A percentile compares a stretch with the other conserved stretches of the same genome.
These are phyloP conservation scores for Rosa multiflora DNA, from an alignment of 306 rosid genomes.

Conservation along the genomic window DNA sequence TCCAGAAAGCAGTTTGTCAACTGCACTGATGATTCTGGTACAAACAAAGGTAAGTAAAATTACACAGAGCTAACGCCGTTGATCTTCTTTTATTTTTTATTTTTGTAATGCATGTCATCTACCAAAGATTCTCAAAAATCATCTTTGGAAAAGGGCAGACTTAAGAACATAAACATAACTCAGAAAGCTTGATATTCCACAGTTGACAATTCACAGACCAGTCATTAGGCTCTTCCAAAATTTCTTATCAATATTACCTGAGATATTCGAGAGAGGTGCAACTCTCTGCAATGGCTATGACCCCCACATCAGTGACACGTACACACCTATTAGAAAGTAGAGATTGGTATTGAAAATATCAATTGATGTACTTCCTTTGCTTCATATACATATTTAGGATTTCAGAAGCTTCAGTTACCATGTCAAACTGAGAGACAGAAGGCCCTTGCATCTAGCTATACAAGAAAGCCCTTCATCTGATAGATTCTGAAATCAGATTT, in stretches of 20 bases:
- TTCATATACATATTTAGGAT: constrained; percentile 12
- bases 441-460: constrained; percentile 61
- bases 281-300: constrained; percentile 51
- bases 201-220: constrained; percentile 9
- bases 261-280: constrained; percentile 67
- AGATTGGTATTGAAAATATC: not conserved
- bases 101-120: not conserved
- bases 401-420: constrained; percentile 53
- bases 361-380: not conserved
- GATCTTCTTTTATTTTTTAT: not conserved
- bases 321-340: constrained; percentile 56
- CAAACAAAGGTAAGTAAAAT: not conserved
- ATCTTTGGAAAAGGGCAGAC: not conserved
- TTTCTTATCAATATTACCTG: constrained; percentile 48
- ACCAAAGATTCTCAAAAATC: not conserved
- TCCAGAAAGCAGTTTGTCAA: not conserved
- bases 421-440: constrained; percentile 69
- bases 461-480: constrained; percentile 67
- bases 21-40: not conserved
- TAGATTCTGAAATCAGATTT: constrained; percentile 53
- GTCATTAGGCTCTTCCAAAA: constrained; percentile 17
- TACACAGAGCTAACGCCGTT: not conserved
- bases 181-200: not conserved
- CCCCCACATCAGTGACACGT: constrained; percentile 71
- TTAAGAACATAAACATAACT: not conserved